A percentile compares a stretch with the other conserved stretches of the same genome.
These are phyloP conservation scores for Nannochloris sp. DNA, from an alignment of 139 green algal species.

Conservation along the genomic window DNA sequence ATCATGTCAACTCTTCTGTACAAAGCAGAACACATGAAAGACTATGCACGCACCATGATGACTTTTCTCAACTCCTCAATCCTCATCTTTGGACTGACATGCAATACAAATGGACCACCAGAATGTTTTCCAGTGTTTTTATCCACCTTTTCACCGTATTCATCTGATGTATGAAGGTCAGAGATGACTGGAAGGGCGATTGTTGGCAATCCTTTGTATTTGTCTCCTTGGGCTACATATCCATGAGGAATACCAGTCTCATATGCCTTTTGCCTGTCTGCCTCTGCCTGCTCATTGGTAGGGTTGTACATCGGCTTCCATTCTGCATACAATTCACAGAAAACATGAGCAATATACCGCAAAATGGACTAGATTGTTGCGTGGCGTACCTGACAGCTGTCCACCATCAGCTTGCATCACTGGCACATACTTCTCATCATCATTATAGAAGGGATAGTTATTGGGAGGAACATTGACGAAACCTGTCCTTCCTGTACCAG, in stretches of 20 bases:
- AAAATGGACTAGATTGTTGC: background rate
- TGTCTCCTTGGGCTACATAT: conserved; percentile 55
- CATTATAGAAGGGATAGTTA: conserved; percentile 83
- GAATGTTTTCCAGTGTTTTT: conserved; percentile 37
- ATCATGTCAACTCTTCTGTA: background rate
- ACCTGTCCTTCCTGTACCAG: conserved; percentile 63
- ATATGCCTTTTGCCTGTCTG: conserved; percentile 60
- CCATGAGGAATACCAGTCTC: conserved; percentile 70
- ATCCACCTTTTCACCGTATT: conserved; percentile 64
- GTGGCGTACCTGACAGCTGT: conserved; percentile 63
- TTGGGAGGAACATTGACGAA: conserved; percentile 70
- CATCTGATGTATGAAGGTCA: conserved; percentile 62
- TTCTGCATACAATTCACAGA: conserved; percentile 32
- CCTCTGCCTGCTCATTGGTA: conserved; percentile 66
- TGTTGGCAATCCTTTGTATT: conserved; percentile 46
- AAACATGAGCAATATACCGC: background rate
- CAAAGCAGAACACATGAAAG: too few relatives aligned
- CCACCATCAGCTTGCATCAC: conserved; percentile 74
- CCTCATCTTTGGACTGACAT: conserved; percentile 56
- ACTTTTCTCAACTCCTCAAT: conserved; percentile 67
- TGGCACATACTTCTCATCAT: conserved; percentile 71
- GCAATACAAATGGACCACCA: conserved; percentile 72
- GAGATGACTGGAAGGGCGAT: conserved; percentile 60
- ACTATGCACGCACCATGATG: conserved; percentile 46
- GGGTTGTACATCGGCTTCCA: conserved; percentile 81